Percentiles rank a stretch among this genome's conserved stretches.
Evolutionary conservation across 192 early-diverging fungal species (phyloP).

Genomic region (Paraglomus occultum): DNA sequence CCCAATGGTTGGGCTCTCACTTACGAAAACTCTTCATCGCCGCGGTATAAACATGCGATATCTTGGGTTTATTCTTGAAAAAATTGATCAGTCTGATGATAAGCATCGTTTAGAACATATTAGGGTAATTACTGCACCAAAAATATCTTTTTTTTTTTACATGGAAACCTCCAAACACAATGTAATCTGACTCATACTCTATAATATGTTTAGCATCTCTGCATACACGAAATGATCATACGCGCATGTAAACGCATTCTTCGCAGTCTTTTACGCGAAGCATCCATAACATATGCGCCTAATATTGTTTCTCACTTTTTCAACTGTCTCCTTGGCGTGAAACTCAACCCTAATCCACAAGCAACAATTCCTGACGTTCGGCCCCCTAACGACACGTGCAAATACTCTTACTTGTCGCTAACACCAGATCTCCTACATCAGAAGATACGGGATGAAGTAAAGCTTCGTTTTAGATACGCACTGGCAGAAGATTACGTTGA

Average conservation of each 20-base stretch:
- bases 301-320: conserved; percentile 77
- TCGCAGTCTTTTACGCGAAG: conserved; percentile 57
- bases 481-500: conserved; percentile 56
- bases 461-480: conserved; percentile 71
- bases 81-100: conserved; percentile 62
- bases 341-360: conserved; percentile 55
- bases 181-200: background rate
- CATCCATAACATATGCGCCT: conserved; percentile 57
- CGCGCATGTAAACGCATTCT: conserved; percentile 86
- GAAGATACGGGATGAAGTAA: conserved; percentile 62
- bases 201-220: conserved; percentile 50
- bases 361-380: conserved; percentile 43
- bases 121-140: conserved; percentile 36
- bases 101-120: conserved; percentile 49
- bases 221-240: conserved; percentile 84
- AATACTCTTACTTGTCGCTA: conserved; percentile 50
- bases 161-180: too few relatives aligned
- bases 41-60: conserved; percentile 98
- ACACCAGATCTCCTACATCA: conserved; percentile 61
- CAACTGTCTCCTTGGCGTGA: conserved; percentile 73
- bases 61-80: conserved; percentile 70
- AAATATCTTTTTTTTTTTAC: background rate
- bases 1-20: conserved; percentile 74
- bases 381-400: conserved; percentile 14
- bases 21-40: conserved; percentile 84